phyloP scores from a whole-genome alignment of 164 flowering plant genomes.

The Liriodendron chinense region DNA sequence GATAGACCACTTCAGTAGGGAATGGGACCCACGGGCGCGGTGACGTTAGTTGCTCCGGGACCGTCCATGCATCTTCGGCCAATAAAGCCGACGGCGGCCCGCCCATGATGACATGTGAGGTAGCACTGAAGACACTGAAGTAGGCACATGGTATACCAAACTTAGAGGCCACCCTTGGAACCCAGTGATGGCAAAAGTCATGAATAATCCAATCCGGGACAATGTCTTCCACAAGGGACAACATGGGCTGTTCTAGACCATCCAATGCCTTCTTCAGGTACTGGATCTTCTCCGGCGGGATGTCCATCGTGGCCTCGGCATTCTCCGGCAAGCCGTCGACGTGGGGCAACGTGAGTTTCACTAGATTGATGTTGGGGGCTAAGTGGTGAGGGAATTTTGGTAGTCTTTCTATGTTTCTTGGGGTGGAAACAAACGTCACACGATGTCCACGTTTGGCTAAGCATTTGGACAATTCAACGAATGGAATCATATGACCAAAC shows the following conservation, averaged over 20 bases:
- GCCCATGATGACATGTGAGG: background rate
- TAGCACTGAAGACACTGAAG: slow-evolving; percentile 11
- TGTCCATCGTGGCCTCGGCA: slow-evolving; percentile 38
- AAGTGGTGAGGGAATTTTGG: slow-evolving; percentile 28
- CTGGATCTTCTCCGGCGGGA: slow-evolving; percentile 24
- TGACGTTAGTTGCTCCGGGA: background rate
- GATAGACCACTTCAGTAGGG: background rate
- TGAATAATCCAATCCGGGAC: slow-evolving; percentile 12
- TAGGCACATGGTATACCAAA: slow-evolving; percentile 9
- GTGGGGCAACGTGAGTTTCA: slow-evolving; percentile 29
- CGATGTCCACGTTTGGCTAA: slow-evolving; percentile 43
- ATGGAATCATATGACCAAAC: slow-evolving; percentile 58
- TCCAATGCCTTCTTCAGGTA: slow-evolving; percentile 38
- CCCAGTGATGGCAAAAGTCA: slow-evolving; percentile 36
- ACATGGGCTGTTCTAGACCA: slow-evolving; percentile 26
- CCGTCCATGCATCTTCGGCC: background rate
- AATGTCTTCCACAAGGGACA: slow-evolving; percentile 11
- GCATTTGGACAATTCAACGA: slow-evolving; percentile 34
- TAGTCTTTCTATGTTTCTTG: slow-evolving; percentile 44
- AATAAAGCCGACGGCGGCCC: background rate
- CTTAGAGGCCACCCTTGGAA: slow-evolving; percentile 5
- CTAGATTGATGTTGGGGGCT: slow-evolving; percentile 11
- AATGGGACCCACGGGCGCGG: background rate
- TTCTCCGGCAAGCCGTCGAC: slow-evolving; percentile 22
- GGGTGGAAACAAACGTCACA: slow-evolving; percentile 53